Evolutionary conservation across 2,329 filamentous ascomycete genomes (phyloP), one percentile per base, ranked within the genome.

Genomic region (Helotiales sp.): DNA sequence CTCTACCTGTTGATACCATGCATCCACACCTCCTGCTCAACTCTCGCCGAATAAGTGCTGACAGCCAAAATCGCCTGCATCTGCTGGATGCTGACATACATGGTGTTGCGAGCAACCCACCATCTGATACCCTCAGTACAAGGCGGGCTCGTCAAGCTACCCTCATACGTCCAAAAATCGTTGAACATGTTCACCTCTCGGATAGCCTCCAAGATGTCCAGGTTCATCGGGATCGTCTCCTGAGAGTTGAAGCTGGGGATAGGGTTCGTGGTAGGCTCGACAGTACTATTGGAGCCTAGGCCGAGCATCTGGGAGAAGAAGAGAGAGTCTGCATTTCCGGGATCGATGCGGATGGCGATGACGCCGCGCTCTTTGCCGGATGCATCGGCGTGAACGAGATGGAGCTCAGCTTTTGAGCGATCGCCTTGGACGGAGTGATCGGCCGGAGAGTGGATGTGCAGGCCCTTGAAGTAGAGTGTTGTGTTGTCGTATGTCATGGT

Each of bases 371-470:
- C 79, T 26, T 79, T 75, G 59, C 82, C 82, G 0, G 74, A 68
- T 8, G 75, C 76, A 66, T 82, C 79, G 61, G 80, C 80, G 68
- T 84, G 82, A 2, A 85, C 83, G 43, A 83, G 77, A 72, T 85
- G 83, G 22, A 85, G 74, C 70, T 85, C 83, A 40, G 82, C 81
- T 67, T 80, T 82, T 40, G 78, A 76, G 40, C 79, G 78, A 43
- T 79, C 75, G 37, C 80, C 80, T 55, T 79, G 76, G 3, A 85
- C 78, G 2, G 78, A 77, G 73, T 86, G 84, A 65, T 85, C 83
- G 5, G 82, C 82, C 0, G 84, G 83, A 0, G 82, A 73, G 71
- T 86, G 84, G 58, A 84, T 81, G 75, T 85, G 84, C 82, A 82
- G 85, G 55, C 82, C 82, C 47, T 76, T 78, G 8, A 85, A 77